A percentile compares a stretch with the other conserved stretches of the same genome.
Conservation (phyloP, 306 rosid genomes). For the Lablab purpureus region DNA sequence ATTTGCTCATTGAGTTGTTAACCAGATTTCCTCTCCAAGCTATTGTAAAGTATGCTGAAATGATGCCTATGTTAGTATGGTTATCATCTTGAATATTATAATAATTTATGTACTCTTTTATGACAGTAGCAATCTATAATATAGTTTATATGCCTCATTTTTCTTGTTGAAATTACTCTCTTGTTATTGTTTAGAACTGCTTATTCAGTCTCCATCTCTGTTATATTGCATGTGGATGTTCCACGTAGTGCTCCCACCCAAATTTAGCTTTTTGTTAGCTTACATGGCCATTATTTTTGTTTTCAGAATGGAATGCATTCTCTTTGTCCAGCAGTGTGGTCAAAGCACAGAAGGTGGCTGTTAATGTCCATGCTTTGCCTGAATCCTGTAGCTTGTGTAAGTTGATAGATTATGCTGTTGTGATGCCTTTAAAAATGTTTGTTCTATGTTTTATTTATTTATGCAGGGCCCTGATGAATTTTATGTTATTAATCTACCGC, state of each 20-base stretch:
- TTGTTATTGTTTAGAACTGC: slow-evolving; percentile 3
- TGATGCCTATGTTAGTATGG: not conserved
- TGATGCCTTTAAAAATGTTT: slow-evolving; percentile 26
- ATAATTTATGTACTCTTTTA: not conserved
- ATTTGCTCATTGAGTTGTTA: not conserved
- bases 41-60: slow-evolving; percentile 25
- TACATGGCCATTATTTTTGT: slow-evolving; percentile 33
- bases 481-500: slow-evolving; percentile 5
- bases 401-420: slow-evolving; percentile 50
- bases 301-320: slow-evolving; percentile 95
- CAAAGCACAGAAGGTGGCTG: slow-evolving; percentile 97
- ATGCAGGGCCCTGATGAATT: slow-evolving; percentile 20
- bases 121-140: slow-evolving; percentile 1
- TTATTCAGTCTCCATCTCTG: slow-evolving; percentile 8
- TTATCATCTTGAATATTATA: slow-evolving; percentile 30
- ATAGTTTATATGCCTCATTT: slow-evolving; percentile 2
- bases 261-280: slow-evolving; percentile 24
- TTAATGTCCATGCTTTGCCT: slow-evolving; percentile 95
- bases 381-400: slow-evolving; percentile 95
- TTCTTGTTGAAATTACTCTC: slow-evolving; percentile 11
- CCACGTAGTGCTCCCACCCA: not conserved
- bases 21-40: slow-evolving; percentile 17
- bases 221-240: slow-evolving; percentile 38
- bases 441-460: slow-evolving; percentile 22
- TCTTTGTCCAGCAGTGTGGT: slow-evolving; percentile 99